Evolutionary conservation across 1,139 yeast species (phyloP).

Genomic region (Petasospora fabianii): DNA sequence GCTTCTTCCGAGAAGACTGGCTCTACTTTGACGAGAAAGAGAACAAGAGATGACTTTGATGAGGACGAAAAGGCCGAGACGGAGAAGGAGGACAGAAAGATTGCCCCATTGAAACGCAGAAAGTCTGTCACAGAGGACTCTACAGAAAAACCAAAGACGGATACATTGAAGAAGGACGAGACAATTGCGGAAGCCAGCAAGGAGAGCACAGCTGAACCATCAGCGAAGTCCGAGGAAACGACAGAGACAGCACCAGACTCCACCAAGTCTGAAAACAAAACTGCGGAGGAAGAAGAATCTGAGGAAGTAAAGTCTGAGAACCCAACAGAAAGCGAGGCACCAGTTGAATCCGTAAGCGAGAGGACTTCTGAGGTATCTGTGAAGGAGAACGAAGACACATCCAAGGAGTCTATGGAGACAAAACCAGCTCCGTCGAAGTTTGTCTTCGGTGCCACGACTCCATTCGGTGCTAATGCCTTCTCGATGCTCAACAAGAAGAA

Average conservation of each 20-base stretch:
- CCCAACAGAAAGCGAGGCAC: no score
- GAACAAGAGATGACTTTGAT: conserved; percentile 27
- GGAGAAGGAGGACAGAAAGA: conserved; percentile 16
- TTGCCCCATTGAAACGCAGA: conserved; percentile 21
- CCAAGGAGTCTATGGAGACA: conserved; percentile 2
- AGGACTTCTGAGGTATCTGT: no score
- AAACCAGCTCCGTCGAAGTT: conserved; percentile 39
- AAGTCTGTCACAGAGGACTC: conserved; percentile 12
- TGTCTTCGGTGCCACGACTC: conserved; percentile 52
- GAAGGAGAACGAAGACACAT: no score
- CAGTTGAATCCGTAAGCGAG: no score
- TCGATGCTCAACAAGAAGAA: conserved; percentile 29
- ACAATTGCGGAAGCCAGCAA: conserved; percentile 12
- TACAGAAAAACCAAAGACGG: neutral
- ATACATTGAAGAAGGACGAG: conserved; percentile 1
- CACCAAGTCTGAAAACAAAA: neutral
- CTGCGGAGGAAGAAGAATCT: neutral
- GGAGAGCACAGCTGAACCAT: conserved; percentile 50
- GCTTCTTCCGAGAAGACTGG: neutral
- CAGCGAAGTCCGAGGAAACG: conserved; percentile 38
- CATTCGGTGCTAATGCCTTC: conserved; percentile 44
- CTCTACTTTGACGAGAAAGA: conserved; percentile 19
- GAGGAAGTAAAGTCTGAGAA: conserved; percentile 6
- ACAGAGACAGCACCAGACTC: conserved; percentile 32
- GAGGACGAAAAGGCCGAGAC: conserved; percentile 13